Base-by-base conservation (phyloP, 2,329 filamentous ascomycete species). In the Alternaria brassicae region DNA sequence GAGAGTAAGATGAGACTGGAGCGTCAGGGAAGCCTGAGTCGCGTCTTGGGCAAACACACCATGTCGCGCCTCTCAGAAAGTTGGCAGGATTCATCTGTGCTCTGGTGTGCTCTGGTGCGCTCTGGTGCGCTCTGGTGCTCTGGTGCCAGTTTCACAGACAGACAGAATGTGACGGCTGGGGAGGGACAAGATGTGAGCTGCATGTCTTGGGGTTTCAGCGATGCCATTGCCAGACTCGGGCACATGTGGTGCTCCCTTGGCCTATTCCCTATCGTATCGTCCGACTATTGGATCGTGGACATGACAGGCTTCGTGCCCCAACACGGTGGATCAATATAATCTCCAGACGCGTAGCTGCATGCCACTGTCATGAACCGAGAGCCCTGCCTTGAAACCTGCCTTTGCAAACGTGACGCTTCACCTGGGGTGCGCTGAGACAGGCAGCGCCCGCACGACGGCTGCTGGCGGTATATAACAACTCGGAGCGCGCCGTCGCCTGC, bases 361-460 rank as follows among this genome's bases (percentile, higher is more conserved):
- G 28, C 15, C 45, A 49, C 45, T 25, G 32, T 49, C 37, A 21
- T 21, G 49, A 40, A 41, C 36, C 49, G 37, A 36, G 37, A 27
- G 34, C 40, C 54, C 45, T 42, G 42, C 17, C 49, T 58, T 72
- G 69, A 72, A 72, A 72, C 69, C 58, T 62, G 53, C 44, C 61
- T 40, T 62, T 44, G 61, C 53, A 63, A 65, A 65, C 63, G 63
- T 53, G 59, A 49, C 69, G 68, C 69, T 70, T 67, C 66, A 67
- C 53, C 58, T 62, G 41, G 53, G 62, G 53, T 49, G 40, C 60
- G 55, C 67, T 71, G 69, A 66, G 67, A 70, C 69, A 59, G 52
- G 34, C 28, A n/a, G 27, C n/a, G n/a, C n/a, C n/a, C n/a, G n/a
- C 51, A 37, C 37, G 25, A 36, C 47, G n/a, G 53, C 42, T 37